phyloP scores from a whole-genome alignment of 352 stramenopile species.

The Poterioochromonas sp. region DNA sequence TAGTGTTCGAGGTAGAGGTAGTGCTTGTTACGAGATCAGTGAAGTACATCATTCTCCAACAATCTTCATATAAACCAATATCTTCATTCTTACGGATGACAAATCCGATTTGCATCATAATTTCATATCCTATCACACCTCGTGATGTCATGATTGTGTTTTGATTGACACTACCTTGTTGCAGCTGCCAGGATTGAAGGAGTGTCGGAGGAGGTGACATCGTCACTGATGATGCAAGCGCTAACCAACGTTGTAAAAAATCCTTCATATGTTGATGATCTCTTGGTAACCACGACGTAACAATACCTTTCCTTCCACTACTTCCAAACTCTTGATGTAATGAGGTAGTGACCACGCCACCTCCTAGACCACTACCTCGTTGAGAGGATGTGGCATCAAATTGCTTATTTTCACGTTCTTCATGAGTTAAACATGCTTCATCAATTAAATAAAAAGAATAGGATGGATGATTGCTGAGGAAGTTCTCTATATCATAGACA shows the following conservation, averaged over 20 bases:
- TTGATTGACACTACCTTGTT: neutral
- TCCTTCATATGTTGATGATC: neutral
- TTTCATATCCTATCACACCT: slow-evolving; percentile 21
- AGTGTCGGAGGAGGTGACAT: neutral
- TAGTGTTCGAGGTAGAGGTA: no score
- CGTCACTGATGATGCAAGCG: neutral
- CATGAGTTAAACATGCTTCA: neutral
- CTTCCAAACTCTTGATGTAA: neutral
- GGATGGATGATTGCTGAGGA: neutral
- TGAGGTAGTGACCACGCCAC: no score
- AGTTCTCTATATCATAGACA: neutral
- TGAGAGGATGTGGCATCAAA: neutral
- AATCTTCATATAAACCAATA: neutral
- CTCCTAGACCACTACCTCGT: neutral
- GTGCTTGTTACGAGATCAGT: no score
- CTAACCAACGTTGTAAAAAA: neutral
- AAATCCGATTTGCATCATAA: neutral
- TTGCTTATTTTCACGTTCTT: neutral
- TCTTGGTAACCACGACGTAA: neutral
- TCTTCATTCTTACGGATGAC: neutral
- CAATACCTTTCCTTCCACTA: neutral
- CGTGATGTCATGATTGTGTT: neutral
- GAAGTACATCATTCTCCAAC: slow-evolving; percentile 20
- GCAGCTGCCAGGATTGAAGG: neutral
- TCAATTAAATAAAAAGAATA: neutral